These are phyloP conservation scores for Rhizophagus sp. DNA, from an alignment of 192 early-diverging fungal species.

Conservation along the genomic window DNA sequence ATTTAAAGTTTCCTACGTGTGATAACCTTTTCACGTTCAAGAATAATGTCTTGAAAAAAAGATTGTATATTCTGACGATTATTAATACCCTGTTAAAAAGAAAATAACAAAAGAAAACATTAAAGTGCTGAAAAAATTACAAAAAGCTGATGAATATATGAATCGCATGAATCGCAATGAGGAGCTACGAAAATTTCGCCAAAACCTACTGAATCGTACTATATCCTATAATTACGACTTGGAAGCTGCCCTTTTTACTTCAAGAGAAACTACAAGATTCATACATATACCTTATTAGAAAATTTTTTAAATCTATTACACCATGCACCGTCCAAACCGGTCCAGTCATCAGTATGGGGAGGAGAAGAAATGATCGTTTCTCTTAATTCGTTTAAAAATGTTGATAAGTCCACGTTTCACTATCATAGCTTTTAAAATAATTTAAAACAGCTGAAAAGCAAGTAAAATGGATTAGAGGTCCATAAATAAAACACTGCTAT, in stretches of 20 bases:
- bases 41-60: constrained; percentile 24
- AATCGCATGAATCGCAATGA: no score
- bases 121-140: no score
- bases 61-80: neutral
- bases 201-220: no score
- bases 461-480: neutral
- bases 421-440: constrained; percentile 17
- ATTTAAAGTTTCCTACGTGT: no score
- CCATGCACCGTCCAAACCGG: constrained; percentile 14
- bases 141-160: no score
- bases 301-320: no score
- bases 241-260: no score
- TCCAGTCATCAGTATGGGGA: constrained; percentile 10
- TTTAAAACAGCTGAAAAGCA: constrained; percentile 22
- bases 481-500: no score
- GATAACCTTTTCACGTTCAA: constrained; percentile 27
- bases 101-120: constrained; percentile 16
- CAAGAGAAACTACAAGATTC: constrained; percentile 9
- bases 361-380: constrained; percentile 12
- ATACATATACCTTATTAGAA: neutral
- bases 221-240: no score
- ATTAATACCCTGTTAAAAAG: constrained; percentile 2
- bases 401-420: constrained; percentile 11
- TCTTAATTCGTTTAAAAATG: constrained; percentile 26
- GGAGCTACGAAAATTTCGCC: no score